A percentile compares a stretch with the other conserved stretches of the same genome.
phyloP scores from a whole-genome alignment of 768 basidiomycete species.

The Cystofilobasidium macerans region DNA sequence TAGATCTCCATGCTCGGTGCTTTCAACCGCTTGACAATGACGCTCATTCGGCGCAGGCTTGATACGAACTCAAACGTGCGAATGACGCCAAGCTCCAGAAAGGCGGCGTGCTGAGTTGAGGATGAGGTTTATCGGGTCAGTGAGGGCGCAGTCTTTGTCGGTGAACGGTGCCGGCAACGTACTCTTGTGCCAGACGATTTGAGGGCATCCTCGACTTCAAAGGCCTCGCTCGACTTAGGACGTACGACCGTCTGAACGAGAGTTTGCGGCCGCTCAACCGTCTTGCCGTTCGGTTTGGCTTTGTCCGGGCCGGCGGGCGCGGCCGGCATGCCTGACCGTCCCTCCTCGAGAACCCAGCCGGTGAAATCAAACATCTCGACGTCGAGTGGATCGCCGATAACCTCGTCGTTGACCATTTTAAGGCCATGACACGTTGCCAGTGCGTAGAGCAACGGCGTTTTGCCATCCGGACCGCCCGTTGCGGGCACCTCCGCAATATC shows the following conservation, averaged over 20 bases:
- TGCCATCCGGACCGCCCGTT: constrained; percentile 48
- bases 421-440: constrained; percentile 92
- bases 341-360: constrained; percentile 90
- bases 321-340: constrained; percentile 51
- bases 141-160: background rate
- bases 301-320: constrained; percentile 42
- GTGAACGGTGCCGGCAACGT: constrained; percentile 22
- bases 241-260: constrained; percentile 93
- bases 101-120: constrained; percentile 95
- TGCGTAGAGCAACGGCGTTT: constrained; percentile 79
- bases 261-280: constrained; percentile 56
- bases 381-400: constrained; percentile 93
- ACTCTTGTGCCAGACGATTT: constrained; percentile 65
- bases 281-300: constrained; percentile 28
- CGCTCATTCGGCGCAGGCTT: constrained; percentile 85
- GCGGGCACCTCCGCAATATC: constrained; percentile 73
- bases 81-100: constrained; percentile 91
- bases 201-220: constrained; percentile 84
- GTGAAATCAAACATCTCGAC: constrained; percentile 96
- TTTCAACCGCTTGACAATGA: constrained; percentile 88
- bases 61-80: constrained; percentile 95
- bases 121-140: background rate
- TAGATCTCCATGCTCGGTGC: constrained; percentile 94
- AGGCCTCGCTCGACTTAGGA: constrained; percentile 83
- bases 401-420: constrained; percentile 72